Conservation (phyloP, 768 basidiomycete species). For the Porpolomopsis calyptriformis region DNA sequence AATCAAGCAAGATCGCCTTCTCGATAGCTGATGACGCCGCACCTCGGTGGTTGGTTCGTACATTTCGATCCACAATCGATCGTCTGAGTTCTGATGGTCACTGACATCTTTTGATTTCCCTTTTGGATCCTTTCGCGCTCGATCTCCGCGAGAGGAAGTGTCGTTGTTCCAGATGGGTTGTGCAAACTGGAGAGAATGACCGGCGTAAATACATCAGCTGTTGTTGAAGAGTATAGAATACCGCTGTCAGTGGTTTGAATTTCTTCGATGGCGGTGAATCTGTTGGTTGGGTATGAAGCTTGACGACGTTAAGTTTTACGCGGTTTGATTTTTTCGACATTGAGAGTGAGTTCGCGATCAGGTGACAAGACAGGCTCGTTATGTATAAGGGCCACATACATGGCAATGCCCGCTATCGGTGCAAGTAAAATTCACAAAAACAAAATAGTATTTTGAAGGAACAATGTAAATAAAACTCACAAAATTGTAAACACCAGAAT, state of each 20-base stretch:
- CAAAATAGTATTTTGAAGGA: too few relatives aligned
- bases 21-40: slow-evolving; percentile 3
- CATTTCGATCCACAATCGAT: slow-evolving; percentile 50
- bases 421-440: too few relatives aligned
- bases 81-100: slow-evolving; percentile 23
- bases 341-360: too few relatives aligned
- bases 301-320: slow-evolving; percentile 12
- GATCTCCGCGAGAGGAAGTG: background rate
- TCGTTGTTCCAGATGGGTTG: background rate
- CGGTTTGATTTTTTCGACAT: too few relatives aligned
- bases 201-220: background rate
- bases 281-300: background rate
- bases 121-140: too few relatives aligned
- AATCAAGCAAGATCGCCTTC: background rate
- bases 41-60: slow-evolving; percentile 55
- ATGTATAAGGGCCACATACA: too few relatives aligned
- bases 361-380: too few relatives aligned
- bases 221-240: slow-evolving; percentile 3
- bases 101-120: background rate
- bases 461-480: too few relatives aligned
- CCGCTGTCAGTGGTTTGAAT: slow-evolving; percentile 18
- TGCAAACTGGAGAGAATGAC: background rate
- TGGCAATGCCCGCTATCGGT: too few relatives aligned
- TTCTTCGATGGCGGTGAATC: slow-evolving; percentile 6
- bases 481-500: too few relatives aligned